phyloP scores from a whole-genome alignment of 1,284 basidiomycete species.

The Paramarasmius palmivorus region DNA sequence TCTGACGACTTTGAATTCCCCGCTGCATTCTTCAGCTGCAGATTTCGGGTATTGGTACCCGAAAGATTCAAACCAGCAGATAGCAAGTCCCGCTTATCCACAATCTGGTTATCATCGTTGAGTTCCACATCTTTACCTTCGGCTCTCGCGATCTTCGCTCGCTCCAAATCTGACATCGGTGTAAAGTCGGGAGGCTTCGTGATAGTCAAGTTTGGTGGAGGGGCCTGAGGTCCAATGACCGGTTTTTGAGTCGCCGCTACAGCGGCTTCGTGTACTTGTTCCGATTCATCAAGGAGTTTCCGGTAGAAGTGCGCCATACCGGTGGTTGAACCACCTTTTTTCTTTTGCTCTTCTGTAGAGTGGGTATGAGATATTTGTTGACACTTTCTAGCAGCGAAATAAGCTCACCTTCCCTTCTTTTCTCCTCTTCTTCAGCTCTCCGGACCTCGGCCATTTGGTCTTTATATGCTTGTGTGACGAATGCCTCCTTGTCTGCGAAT shows the following conservation, averaged over 20 bases:
- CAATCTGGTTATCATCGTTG: conserved; percentile 97
- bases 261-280: conserved; percentile 81
- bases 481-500: conserved; percentile 93
- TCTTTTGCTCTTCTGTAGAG: conserved; percentile 61
- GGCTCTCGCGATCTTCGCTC: conserved; percentile 65
- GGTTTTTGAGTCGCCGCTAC: conserved; percentile 72
- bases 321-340: conserved; percentile 54
- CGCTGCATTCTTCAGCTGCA: conserved; percentile 44
- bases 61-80: conserved; percentile 91
- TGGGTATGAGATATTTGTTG: not conserved
- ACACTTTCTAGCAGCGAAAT: conserved; percentile 4
- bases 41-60: conserved; percentile 69
- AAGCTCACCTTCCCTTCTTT: conserved; percentile 74
- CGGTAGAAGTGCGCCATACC: conserved; percentile 91
- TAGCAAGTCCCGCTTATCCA: conserved; percentile 93
- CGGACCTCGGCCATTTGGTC: conserved; percentile 94
- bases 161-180: conserved; percentile 67
- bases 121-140: conserved; percentile 90
- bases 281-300: conserved; percentile 78
- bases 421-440: conserved; percentile 90
- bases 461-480: conserved; percentile 97
- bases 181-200: conserved; percentile 64
- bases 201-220: conserved; percentile 65
- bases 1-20: conserved; percentile 26
- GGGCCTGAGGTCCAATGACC: conserved; percentile 62